Evolutionary conservation across 2,329 filamentous ascomycete species (phyloP), one percentile per base, ranked within the genome.

Genomic region (Nannizziopsis barbatae): DNA sequence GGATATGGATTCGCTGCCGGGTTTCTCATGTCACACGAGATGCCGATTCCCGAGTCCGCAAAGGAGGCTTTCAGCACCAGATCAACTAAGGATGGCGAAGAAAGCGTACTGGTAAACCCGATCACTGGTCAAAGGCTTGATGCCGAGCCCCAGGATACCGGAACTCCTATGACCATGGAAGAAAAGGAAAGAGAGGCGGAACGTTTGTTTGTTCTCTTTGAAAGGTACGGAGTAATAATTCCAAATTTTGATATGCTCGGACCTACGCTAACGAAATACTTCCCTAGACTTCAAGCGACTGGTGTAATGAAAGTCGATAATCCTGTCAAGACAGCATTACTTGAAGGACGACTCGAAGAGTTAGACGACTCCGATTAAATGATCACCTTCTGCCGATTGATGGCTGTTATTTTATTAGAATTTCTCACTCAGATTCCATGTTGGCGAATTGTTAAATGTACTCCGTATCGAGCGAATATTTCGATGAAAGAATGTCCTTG

Each of bases 161-260:
- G 71, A 9, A 79, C 80, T 1, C 79, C 84, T 42, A 95, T 96
- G 90, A 92, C 84, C 0, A 73, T 85, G 41, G 88, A 89, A 55
- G 90, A 96, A 69, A 95, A 90, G 65, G 86, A 95, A 64, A 75
- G 85, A 50, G 92, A 98, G 62, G 90, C 89, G 0, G 90, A 95
- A 65, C 77, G 80, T 49, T 66, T 95, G 1, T 95, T 93, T 68
- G 87, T 95, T 10, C 70, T 95, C 2, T 95, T 95, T 66, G 88
- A 95, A 66, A 76, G 85, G 83, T 84, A 69, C 45, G 57, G 27
- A n/a, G n/a, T 27, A 27, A 27, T 27, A 27, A 27, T 27, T 27
- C 22, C 22, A 27, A 27, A 27, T 27, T 40, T 18, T 12, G 4
- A 1, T 35, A 15, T 2, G 2, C 33, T 46, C 6, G 15, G 9